A percentile compares a stretch with the other conserved stretches of the same genome.
Evolutionary conservation across 169 alveolate species (phyloP).

Genomic region (Cyclospora cayetanensis): DNA sequence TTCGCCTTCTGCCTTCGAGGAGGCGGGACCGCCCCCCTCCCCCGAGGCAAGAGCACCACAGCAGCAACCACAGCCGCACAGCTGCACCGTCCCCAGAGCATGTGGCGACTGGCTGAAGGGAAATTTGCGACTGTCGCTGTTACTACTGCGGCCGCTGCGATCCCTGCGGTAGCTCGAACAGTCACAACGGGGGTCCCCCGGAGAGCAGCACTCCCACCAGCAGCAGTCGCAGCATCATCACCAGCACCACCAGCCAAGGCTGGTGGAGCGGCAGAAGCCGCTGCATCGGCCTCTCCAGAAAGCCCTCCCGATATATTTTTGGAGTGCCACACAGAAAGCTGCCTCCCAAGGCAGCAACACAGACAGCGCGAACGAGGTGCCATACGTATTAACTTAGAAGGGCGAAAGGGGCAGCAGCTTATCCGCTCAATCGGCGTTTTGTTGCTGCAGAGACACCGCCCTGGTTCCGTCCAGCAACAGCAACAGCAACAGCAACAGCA

Average conservation of each 20-base stretch:
- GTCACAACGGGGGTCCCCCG: too few relatives aligned
- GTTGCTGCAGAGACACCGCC: background rate
- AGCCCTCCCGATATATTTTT: background rate
- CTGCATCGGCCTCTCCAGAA: background rate
- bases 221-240: background rate
- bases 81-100: background rate
- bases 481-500: conserved; percentile 12
- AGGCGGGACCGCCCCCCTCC: too few relatives aligned
- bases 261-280: background rate
- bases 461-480: background rate
- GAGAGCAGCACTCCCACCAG: background rate
- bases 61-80: conserved; percentile 19
- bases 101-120: background rate
- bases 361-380: background rate
- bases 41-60: conserved; percentile 4
- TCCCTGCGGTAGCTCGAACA: too few relatives aligned
- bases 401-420: conserved; percentile 36
- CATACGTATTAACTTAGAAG: background rate
- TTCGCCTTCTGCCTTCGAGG: too few relatives aligned
- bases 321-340: background rate
- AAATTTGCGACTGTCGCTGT: background rate
- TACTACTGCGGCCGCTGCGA: background rate
- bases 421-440: background rate
- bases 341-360: background rate
- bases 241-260: background rate